phyloP scores from a whole-genome alignment of 768 basidiomycete genomes.

The Tricholoma furcatifolium region DNA sequence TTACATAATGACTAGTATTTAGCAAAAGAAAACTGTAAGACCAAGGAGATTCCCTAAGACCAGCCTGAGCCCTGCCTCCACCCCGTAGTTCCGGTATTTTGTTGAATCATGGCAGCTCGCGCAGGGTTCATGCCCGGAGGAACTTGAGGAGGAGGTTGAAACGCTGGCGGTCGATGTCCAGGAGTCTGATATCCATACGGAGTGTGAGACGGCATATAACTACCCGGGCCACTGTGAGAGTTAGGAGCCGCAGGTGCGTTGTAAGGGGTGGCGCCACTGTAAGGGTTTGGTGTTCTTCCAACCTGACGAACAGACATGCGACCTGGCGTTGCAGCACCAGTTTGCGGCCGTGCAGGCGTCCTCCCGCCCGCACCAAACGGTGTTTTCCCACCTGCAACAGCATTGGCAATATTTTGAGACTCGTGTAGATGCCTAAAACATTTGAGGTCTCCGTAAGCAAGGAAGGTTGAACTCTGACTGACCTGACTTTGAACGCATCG shows the following conservation, averaged over 20 bases:
- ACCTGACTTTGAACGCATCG: conserved; percentile 95
- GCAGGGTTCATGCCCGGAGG: conserved; percentile 67
- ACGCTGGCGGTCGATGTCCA: conserved; percentile 37
- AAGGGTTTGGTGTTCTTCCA: conserved; percentile 80
- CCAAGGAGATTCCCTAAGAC: conserved; percentile 11
- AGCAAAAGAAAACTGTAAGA: neutral
- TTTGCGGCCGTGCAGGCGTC: conserved; percentile 65
- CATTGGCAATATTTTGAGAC: conserved; percentile 57
- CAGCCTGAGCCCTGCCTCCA: conserved; percentile 23
- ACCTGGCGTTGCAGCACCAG: conserved; percentile 75
- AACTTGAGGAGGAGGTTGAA: conserved; percentile 39
- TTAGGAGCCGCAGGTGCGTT: conserved; percentile 29
- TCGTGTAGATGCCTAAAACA: conserved; percentile 68
- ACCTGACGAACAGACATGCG: conserved; percentile 73
- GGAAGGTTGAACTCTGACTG: conserved; percentile 17
- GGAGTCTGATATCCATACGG: conserved; percentile 53
- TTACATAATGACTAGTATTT: too few relatives aligned
- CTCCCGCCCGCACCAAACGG: conserved; percentile 75
- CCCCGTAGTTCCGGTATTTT: conserved; percentile 21
- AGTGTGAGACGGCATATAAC: conserved; percentile 27
- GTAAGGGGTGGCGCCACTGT: conserved; percentile 50
- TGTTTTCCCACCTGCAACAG: conserved; percentile 67
- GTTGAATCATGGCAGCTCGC: conserved; percentile 65
- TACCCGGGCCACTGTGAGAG: conserved; percentile 22
- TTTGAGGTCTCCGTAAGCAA: conserved; percentile 7